A percentile compares a stretch with the other conserved stretches of the same genome.
These are phyloP conservation scores for Pholiota molesta DNA, from an alignment of 768 basidiomycete genomes.

Conservation along the genomic window DNA sequence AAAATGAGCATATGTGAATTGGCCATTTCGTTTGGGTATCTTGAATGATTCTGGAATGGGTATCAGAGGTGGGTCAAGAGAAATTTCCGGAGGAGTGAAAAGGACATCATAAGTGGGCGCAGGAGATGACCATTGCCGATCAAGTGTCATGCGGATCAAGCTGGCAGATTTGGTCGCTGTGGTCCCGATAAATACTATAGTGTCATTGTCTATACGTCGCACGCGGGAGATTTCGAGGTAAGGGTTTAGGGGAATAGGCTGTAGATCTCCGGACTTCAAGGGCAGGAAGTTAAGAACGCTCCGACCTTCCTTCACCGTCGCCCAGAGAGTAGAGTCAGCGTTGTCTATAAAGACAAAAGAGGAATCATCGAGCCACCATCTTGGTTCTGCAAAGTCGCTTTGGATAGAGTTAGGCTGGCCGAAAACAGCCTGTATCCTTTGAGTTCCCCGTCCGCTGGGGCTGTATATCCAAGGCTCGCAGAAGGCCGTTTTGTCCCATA, in stretches of 20 bases:
- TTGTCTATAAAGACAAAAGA: conserved; percentile 9
- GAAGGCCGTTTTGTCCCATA: conserved; percentile 9
- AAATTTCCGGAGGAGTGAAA: conserved; percentile 2
- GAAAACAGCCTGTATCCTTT: conserved; percentile 2
- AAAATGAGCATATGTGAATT: conserved; percentile 12
- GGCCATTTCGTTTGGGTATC: conserved; percentile 13
- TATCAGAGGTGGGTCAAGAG: neutral
- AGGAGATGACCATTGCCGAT: conserved; percentile 10
- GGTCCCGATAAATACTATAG: conserved; percentile 9
- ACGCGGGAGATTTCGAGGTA: conserved; percentile 10
- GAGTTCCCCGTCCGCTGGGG: neutral
- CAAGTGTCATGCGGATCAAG: conserved; percentile 9
- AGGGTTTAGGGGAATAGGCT: conserved; percentile 2
- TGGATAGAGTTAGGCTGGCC: conserved; percentile 5
- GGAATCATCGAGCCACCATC: conserved; percentile 9
- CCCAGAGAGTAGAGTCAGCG: conserved; percentile 4
- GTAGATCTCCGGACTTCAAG: conserved; percentile 4
- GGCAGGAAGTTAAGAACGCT: conserved; percentile 8
- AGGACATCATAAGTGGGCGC: conserved; percentile 7
- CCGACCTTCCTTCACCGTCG: conserved; percentile 8
- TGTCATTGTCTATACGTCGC: conserved; percentile 10
- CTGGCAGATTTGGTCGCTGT: conserved; percentile 2
- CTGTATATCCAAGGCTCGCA: conserved; percentile 9
- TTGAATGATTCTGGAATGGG: conserved; percentile 7
- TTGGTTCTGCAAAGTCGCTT: conserved; percentile 12